Evolutionary conservation across 495 filamentous ascomycete genomes (phyloP), one percentile per base, ranked within the genome.

Genomic region (Rhypophila decipiens): DNA sequence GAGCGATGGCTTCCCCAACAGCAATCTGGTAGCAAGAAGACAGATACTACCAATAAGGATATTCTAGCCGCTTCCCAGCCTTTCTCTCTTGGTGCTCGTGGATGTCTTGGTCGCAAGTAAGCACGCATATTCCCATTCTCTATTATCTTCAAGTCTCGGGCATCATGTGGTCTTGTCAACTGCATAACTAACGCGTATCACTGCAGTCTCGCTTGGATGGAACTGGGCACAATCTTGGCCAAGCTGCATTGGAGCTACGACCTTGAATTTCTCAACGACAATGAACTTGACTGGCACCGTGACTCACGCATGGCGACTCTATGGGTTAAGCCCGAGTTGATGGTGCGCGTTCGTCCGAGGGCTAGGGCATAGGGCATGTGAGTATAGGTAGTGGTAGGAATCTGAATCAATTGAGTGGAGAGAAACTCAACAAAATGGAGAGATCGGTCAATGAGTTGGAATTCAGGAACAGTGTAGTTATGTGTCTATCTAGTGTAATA

Each of bases 181-280:
- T n/a, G n/a, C n/a, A n/a, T n/a, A n/a, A n/a, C n/a, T n/a, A n/a
- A n/a, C n/a, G n/a, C n/a, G n/a, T n/a, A n/a, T n/a, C n/a, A n/a
- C n/a, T n/a, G n/a, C 13, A 44, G 39, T 4, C 4, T 50, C 31
- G 47, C 39, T 7, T 21, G 43, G 29, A 37, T 40, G 13, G 33
- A 44, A 23, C 23, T 44, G 33, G 39, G 47, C 8, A 12, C 44
- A 12, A 50, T 50, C 23, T 35, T 50, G 40, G 40, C 40, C 2
- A 50, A 50, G 40, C 8, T 50, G 47, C 40, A 44, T 29, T 50
- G 20, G 31, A 43, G 31, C 23, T 50, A 42, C 11, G 47, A 50
- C 20, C 9, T 50, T 20, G 40, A 43, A 17, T 31, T 40, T 8
- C 23, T 44, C 2, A n/a, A n/a, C n/a, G 40, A 50, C 13, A 7